Base-by-base conservation (phyloP, 73 alveolate species). In the Uronychia setigera region DNA sequence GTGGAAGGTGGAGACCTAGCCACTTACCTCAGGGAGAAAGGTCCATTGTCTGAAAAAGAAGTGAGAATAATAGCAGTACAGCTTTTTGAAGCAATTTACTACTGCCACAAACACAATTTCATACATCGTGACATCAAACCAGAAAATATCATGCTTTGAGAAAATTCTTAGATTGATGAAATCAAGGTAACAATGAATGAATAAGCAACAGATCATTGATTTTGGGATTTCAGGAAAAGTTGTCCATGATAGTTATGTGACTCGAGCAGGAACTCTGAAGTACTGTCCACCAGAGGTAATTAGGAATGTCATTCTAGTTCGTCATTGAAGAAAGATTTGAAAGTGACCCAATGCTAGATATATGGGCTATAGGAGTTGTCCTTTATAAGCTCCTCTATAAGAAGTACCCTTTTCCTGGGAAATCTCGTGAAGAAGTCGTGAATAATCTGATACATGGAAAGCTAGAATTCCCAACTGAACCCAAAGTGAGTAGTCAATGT, bases 331-430 rank as follows among this genome's bases (percentile, higher is more conserved):
- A 46, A 46, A 11, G 67, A 5, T 46, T 11, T 46, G 67, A 46
- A 46, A 46, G 67, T 19, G 19, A 5, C 5, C 67, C 67, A 11
- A 5, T 11, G 5, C 67, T 46, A 11, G 67, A 46, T 46, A 5
- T 46, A 11, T 46, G 67, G 67, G 67, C 67, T 11, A 46, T 46
- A 5, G 67, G 67, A 11, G 67, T 46, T 5, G 67, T 46, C 67
- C 5, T 46, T 19, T 46, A 46, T 19, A 46, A 46, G 19, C 19
- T 46, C n/a, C 67, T 46, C 5, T 46, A 11, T 46, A 46, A 46
- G n/a, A 46, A 46, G 67, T 46, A 46, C 67, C 67, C 67, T 46
- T 46, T 46, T 19, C 67, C 67, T 46, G 67, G 67, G n/a, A 46
- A 46, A 19, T 11, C 67, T 19, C 5, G 67, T 11, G n/a, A 46